A percentile compares a stretch with the other conserved stretches of the same genome.
phyloP scores from a whole-genome alignment of 257 asterid genomes.

The Salvia hispanica region DNA sequence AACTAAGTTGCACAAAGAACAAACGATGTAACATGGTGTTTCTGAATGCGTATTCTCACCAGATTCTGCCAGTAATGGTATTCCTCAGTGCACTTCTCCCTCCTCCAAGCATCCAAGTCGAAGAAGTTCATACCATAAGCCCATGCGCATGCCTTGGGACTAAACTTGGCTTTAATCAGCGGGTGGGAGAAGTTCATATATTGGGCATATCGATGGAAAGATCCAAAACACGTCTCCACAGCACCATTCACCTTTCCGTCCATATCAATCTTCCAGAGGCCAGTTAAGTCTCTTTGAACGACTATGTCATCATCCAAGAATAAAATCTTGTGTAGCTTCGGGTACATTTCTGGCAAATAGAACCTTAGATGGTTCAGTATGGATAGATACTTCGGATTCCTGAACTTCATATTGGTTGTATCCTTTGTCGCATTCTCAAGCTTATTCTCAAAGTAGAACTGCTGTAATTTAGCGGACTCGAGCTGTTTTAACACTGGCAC shows the following conservation, averaged over 20 bases:
- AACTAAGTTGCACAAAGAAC: not conserved
- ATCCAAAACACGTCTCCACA: slow-evolving; percentile 81
- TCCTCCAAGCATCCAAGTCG: slow-evolving; percentile 86
- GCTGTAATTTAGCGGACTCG: slow-evolving; percentile 67
- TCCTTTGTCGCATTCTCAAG: slow-evolving; percentile 81
- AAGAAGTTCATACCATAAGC: slow-evolving; percentile 87
- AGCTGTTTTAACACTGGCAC: slow-evolving; percentile 77
- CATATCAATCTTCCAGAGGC: slow-evolving; percentile 74
- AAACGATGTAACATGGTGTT: slow-evolving; percentile 1
- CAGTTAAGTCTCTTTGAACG: slow-evolving; percentile 75
- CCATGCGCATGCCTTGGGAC: slow-evolving; percentile 89
- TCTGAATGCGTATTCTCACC: slow-evolving; percentile 41
- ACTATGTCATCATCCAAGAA: slow-evolving; percentile 83
- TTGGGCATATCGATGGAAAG: slow-evolving; percentile 76
- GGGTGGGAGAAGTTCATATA: slow-evolving; percentile 84
- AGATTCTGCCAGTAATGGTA: slow-evolving; percentile 81
- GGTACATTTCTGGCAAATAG: slow-evolving; percentile 80
- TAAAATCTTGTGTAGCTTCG: slow-evolving; percentile 70
- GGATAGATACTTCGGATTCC: slow-evolving; percentile 78
- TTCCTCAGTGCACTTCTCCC: slow-evolving; percentile 72
- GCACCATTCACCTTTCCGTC: slow-evolving; percentile 86
- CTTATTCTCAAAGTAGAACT: slow-evolving; percentile 70
- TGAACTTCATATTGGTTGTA: slow-evolving; percentile 75
- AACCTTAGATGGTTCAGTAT: slow-evolving; percentile 75
- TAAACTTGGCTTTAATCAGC: slow-evolving; percentile 62